Base-by-base conservation (phyloP, 2,329 filamentous ascomycete genomes). In the Byssochlamys sp. region DNA sequence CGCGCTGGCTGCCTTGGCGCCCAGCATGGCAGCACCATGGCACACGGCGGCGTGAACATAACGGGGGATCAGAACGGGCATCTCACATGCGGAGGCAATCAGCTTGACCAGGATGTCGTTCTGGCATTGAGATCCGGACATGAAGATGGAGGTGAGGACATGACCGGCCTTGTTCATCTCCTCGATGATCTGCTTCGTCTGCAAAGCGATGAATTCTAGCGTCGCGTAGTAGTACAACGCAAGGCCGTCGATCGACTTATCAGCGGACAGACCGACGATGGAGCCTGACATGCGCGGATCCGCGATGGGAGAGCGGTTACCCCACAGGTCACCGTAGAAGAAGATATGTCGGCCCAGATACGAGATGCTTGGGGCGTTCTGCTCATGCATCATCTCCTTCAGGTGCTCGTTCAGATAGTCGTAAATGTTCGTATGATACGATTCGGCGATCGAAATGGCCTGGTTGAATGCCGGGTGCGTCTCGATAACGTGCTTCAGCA, bases 321-420 rank as follows among this genome's bases (percentile, higher is more conserved):
- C 94, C 82, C 95, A 97, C 3, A 97, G 81, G 70, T 99, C 94
- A 62, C 94, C 94, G 73, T 99, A 99, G 79, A 99, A 95, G 84
- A 99, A 99, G 77, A 95, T 88, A 74, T 99, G 92, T 7, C 92
- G 89, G 11, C 86, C 91, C 1, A 99, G 80, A 73, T 91, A 95
- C 19, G 90, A 87, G 61, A 97, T 82, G 55, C 84, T 85, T 0
- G 91, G 91, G 2, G 90, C 90, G 1, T 80, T 77, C 26, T 78
- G 75, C 66, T 85, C 85, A 66, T 86, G 81, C 26, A 82, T 82
- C 79, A 97, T 81, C 65, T 90, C 85, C 60, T 85, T 83, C 10
- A 99, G 84, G 68, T 95, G 91, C 61, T 86, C 82, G 73, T 99
- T 97, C 57, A 99, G 82, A 73, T 91, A 96, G 70, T 96, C 91